Base-by-base conservation (phyloP, 2,329 filamentous ascomycete genomes). In the Paraphaeosphaeria minitans region DNA sequence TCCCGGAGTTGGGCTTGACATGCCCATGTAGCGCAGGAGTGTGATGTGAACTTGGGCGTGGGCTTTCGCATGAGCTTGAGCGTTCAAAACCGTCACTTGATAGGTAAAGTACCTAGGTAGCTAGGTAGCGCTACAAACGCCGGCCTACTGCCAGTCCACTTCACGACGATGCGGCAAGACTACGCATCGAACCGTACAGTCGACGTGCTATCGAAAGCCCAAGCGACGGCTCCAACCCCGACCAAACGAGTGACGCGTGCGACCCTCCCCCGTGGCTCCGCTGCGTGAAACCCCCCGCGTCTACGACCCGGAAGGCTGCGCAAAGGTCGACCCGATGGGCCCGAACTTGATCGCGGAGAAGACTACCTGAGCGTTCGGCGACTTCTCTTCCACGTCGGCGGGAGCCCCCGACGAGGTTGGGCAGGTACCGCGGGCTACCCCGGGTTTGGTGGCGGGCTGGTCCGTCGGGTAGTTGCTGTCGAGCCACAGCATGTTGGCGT, bases 401-500 rank as follows among this genome's bases (percentile, higher is more conserved):
- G 67, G 67, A 1, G 54, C 63, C 42, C 67, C 67, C 9, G 60
- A 63, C 2, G 39, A 46, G 3, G 56, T 65, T 10, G 42, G 22
- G 56, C 66, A 69, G 3, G 58, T 60, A 21, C 66, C 66, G 37
- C 66, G 60, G 1, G 48, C 60, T 19, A 58, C 39, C 13, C 66
- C 66, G 14, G 66, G 63, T 4, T 21, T 50, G 22, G 37, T 31
- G 1, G 57, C 22, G 43, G 57, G 49, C 53, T 58, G 53, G 43
- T 66, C 63, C 27, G 78, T 76, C 29, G 87, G 87, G 78, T 84
- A 88, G 68, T 78, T 82, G 63, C 82, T 83, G 78, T 91, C 88
- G 62, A 91, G 83, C 89, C 89, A 91, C 68, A 88, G 83, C 87
- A 91, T 90, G 75, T 88, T 82, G 66, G 83, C 76, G 63, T 82